phyloP scores from a whole-genome alignment of 1,284 basidiomycete genomes.

The Anthracocystis setariae region DNA sequence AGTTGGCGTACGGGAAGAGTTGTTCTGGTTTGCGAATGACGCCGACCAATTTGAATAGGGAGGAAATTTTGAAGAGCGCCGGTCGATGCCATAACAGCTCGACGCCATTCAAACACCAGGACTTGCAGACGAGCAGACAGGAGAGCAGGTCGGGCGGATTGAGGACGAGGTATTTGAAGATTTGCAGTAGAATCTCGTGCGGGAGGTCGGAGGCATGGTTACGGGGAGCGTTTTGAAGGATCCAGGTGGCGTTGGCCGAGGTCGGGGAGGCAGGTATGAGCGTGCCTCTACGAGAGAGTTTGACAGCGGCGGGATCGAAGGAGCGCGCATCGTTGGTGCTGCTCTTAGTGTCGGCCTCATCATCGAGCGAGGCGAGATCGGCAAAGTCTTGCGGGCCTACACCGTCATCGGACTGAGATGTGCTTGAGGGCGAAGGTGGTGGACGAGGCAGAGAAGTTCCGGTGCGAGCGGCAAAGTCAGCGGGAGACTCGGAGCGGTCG shows the following conservation, averaged over 20 bases:
- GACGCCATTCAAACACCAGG: slow-evolving; percentile 95
- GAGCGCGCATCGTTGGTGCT: slow-evolving; percentile 11
- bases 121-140: slow-evolving; percentile 78
- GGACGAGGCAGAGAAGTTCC: slow-evolving; percentile 40
- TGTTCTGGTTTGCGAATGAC: slow-evolving; percentile 67
- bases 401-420: slow-evolving; percentile 61
- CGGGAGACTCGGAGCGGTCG: slow-evolving; percentile 36
- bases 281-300: slow-evolving; percentile 44
- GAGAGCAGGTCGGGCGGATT: slow-evolving; percentile 75
- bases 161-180: slow-evolving; percentile 83
- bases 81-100: slow-evolving; percentile 96
- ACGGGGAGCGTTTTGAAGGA: slow-evolving; percentile 21
- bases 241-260: slow-evolving; percentile 43
- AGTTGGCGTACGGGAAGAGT: slow-evolving; percentile 86
- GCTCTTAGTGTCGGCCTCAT: slow-evolving; percentile 19
- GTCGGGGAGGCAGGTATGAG: slow-evolving; percentile 44
- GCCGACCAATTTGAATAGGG: slow-evolving; percentile 74
- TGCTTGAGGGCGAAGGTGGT: slow-evolving; percentile 59
- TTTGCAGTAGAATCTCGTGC: slow-evolving; percentile 90
- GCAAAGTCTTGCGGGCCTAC: slow-evolving; percentile 50
- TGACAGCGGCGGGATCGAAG: slow-evolving; percentile 30
- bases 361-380: slow-evolving; percentile 46
- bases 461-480: slow-evolving; percentile 18
- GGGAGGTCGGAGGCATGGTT: slow-evolving; percentile 72
- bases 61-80: slow-evolving; percentile 76